These are phyloP conservation scores for Claviceps monticola DNA, from an alignment of 2,329 filamentous ascomycete genomes.

Conservation along the genomic window DNA sequence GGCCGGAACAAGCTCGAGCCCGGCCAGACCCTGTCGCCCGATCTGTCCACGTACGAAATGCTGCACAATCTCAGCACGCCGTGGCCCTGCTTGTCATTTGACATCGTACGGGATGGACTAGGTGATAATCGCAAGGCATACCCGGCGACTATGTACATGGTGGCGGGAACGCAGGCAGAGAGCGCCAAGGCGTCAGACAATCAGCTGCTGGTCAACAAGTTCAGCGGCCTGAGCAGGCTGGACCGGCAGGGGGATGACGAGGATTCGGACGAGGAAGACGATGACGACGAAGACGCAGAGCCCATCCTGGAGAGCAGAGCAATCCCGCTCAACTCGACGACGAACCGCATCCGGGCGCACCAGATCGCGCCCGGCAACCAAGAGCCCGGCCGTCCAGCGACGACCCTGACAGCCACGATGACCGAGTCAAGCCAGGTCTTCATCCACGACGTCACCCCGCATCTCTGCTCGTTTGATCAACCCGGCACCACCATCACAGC, in stretches of 20 bases:
- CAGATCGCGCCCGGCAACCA: conserved; percentile 64
- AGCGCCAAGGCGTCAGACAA: conserved; percentile 65
- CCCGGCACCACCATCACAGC: conserved; percentile 70
- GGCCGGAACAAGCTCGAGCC: conserved; percentile 83
- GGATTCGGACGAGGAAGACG: conserved; percentile 46
- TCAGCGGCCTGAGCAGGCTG: conserved; percentile 83
- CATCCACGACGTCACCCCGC: conserved; percentile 87
- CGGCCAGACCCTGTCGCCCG: conserved; percentile 81
- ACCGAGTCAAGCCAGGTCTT: conserved; percentile 78
- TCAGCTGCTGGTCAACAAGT: conserved; percentile 88
- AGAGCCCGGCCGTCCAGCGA: conserved; percentile 58
- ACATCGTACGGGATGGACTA: conserved; percentile 73
- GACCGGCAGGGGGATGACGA: conserved; percentile 57
- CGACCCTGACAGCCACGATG: conserved; percentile 81
- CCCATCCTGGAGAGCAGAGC: conserved; percentile 87
- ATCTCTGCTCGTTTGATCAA: conserved; percentile 78
- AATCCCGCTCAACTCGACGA: conserved; percentile 75
- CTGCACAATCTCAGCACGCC: conserved; percentile 86
- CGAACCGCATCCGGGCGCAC: conserved; percentile 83
- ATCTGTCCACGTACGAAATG: conserved; percentile 95
- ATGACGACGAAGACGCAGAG: conserved; percentile 66
- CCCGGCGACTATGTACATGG: conserved; percentile 88
- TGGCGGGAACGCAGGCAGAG: conserved; percentile 88
- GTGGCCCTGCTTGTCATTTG: conserved; percentile 95
- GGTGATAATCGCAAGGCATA: conserved; percentile 87